Evolutionary conservation across 768 basidiomycete species (phyloP).

Genomic region (Agaricus subrufescens): DNA sequence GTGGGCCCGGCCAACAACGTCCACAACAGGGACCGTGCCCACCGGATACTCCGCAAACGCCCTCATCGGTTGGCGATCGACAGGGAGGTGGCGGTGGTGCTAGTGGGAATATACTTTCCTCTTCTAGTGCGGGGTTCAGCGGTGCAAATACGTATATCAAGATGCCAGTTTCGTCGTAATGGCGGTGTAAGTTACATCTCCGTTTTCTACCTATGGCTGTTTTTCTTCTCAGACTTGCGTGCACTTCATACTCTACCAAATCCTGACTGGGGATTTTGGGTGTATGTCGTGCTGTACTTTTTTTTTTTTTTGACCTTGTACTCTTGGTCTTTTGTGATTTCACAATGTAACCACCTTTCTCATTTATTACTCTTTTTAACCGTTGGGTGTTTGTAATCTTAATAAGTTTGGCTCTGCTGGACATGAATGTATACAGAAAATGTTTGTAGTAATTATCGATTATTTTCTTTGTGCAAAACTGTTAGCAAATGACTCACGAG

Average conservation of each 20-base stretch:
- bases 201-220: neutral
- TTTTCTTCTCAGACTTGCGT: neutral
- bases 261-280: neutral
- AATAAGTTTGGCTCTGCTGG: neutral
- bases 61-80: constrained; percentile 9
- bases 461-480: too few relatives aligned
- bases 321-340: neutral
- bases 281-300: neutral
- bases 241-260: neutral
- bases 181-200: neutral
- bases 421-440: too few relatives aligned
- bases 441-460: too few relatives aligned
- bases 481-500: too few relatives aligned
- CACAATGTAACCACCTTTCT: too few relatives aligned
- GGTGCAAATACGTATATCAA: constrained; percentile 28
- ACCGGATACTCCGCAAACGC: constrained; percentile 13
- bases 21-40: constrained; percentile 8
- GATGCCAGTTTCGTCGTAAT: constrained; percentile 31
- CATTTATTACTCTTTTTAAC: neutral
- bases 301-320: neutral
- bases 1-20: neutral
- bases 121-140: constrained; percentile 16
- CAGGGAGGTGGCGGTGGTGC: constrained; percentile 10
- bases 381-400: neutral
- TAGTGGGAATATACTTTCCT: constrained; percentile 11